Evolutionary conservation across 148 eudicot genomes (phyloP).

Genomic region (Vaccinium darrowii): DNA sequence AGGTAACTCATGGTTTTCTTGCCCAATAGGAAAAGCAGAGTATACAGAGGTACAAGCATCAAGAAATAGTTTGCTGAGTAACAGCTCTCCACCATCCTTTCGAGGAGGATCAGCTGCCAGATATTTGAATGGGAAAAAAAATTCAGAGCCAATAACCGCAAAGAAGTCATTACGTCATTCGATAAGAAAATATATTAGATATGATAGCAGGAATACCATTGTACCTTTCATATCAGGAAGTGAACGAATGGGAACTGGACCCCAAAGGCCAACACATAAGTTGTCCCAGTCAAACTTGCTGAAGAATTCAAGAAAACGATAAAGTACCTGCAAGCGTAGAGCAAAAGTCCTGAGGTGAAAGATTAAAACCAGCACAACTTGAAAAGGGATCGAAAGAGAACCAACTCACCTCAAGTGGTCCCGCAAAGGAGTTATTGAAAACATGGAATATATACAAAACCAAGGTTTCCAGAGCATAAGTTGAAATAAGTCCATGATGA

Average conservation of each 20-base stretch:
- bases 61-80: conserved; percentile 48
- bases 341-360: conserved; percentile 1
- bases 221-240: conserved; percentile 80
- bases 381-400: not conserved
- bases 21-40: conserved; percentile 41
- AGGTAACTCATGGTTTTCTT: conserved; percentile 36
- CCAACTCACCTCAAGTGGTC: conserved; percentile 78
- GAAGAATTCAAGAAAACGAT: conserved; percentile 88
- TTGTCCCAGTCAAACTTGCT: conserved; percentile 93
- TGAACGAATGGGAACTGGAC: conserved; percentile 78
- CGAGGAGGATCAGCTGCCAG: conserved; percentile 57
- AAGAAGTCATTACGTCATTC: not conserved
- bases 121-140: conserved; percentile 5
- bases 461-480: conserved; percentile 92
- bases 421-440: conserved; percentile 79
- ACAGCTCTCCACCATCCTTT: conserved; percentile 46
- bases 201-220: not conserved
- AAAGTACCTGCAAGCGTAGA: conserved; percentile 63
- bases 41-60: conserved; percentile 46
- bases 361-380: conserved; percentile 19
- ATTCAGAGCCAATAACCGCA: not conserved
- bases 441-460: conserved; percentile 96
- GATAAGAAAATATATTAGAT: not conserved
- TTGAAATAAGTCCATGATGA: conserved; percentile 95
- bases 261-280: conserved; percentile 91